Conservation (phyloP, 768 basidiomycete genomes). For the Termitomyces sp. region DNA sequence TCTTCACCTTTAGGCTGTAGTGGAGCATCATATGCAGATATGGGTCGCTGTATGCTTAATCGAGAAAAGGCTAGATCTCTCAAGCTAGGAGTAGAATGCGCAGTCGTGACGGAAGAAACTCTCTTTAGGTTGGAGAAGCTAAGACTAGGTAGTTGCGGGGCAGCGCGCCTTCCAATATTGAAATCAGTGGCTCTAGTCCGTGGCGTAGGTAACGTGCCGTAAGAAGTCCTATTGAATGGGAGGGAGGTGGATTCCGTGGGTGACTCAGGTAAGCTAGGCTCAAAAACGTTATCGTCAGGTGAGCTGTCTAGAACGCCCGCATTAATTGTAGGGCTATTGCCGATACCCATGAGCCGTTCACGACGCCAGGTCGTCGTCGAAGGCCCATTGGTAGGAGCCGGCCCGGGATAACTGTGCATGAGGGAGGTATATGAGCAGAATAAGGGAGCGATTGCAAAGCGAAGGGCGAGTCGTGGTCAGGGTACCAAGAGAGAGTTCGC, state of each 20-base stretch:
- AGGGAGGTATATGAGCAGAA: background rate
- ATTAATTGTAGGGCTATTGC: conserved; percentile 25
- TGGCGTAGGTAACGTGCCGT: conserved; percentile 49
- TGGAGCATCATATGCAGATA: conserved; percentile 68
- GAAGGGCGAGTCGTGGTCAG: background rate
- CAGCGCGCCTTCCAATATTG: conserved; percentile 24
- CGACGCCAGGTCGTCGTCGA: conserved; percentile 58
- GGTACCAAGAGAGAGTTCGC: background rate
- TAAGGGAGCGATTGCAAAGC: background rate
- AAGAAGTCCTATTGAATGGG: conserved; percentile 33
- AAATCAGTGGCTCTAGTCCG: conserved; percentile 24
- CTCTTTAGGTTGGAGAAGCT: conserved; percentile 19
- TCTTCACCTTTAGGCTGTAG: conserved; percentile 34
- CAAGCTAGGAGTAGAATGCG: conserved; percentile 31
- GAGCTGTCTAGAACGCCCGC: conserved; percentile 4
- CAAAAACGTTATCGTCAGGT: background rate
- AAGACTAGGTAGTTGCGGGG: conserved; percentile 31
- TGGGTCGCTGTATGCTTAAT: conserved; percentile 50
- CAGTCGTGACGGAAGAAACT: conserved; percentile 31
- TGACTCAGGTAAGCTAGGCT: conserved; percentile 10
- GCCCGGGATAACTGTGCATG: conserved; percentile 7
- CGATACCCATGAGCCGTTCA: conserved; percentile 53
- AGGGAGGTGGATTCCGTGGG: conserved; percentile 30
- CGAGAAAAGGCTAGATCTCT: conserved; percentile 35
- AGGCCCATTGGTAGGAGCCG: conserved; percentile 26